Evolutionary conservation across 2,329 filamentous ascomycete genomes (phyloP).

Genomic region (Clonostachys rhizophaga): DNA sequence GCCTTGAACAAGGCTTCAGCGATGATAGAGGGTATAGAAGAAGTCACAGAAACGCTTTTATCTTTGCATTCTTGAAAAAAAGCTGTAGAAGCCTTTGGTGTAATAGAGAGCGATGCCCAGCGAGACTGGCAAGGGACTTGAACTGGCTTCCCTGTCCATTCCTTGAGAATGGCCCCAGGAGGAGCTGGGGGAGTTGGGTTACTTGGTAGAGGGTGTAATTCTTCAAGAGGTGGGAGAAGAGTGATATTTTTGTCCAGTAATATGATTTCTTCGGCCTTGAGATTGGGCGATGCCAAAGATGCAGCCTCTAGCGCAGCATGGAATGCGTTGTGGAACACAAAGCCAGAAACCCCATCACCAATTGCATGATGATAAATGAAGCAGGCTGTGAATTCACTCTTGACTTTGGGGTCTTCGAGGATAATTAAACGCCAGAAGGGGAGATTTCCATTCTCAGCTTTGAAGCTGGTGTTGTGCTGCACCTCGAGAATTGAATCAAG

Average conservation of each 20-base stretch:
- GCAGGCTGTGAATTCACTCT: conserved; percentile 27
- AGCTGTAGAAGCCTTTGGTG: conserved; percentile 1
- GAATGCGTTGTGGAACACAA: conserved; percentile 36
- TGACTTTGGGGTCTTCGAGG: conserved; percentile 14
- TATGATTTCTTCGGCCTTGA: neutral
- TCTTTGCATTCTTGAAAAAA: conserved; percentile 8
- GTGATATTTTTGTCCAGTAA: conserved; percentile 7
- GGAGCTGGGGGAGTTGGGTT: conserved; percentile 22
- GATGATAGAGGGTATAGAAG: conserved; percentile 6
- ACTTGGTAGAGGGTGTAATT: conserved; percentile 27
- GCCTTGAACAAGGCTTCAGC: conserved; percentile 4
- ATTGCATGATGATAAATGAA: conserved; percentile 44
- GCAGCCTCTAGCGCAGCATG: conserved; percentile 21
- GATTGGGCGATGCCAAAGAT: conserved; percentile 3
- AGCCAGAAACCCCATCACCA: conserved; percentile 36
- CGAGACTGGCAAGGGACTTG: conserved; percentile 10
- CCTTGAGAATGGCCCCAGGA: conserved; percentile 18
- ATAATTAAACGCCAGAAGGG: conserved; percentile 39
- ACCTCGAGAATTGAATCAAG: conserved; percentile 28
- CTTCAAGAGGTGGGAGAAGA: conserved; percentile 32
- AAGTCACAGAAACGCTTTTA: conserved; percentile 4
- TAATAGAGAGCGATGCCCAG: conserved; percentile 6
- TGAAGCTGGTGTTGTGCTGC: conserved; percentile 29
- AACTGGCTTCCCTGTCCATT: conserved; percentile 30
- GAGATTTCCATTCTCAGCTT: conserved; percentile 21